Conservation (phyloP, 108 stramenopile genomes). For the Fistulifera pelliculosa region DNA sequence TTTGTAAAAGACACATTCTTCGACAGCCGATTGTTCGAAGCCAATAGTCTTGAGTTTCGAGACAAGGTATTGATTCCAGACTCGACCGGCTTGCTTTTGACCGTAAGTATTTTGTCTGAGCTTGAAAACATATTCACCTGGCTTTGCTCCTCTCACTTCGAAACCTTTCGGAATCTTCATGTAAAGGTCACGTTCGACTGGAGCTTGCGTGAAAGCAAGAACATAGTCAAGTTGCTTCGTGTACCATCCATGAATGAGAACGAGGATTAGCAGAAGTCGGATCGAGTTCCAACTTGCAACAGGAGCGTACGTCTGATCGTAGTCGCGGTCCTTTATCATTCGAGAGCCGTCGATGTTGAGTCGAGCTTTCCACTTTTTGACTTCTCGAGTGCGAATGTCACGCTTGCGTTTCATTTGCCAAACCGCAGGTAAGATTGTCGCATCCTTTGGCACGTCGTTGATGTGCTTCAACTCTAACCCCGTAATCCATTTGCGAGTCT, state of each 20-base stretch:
- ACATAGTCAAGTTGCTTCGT: conserved; percentile 38
- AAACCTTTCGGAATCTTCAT: conserved; percentile 42
- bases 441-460: conserved; percentile 15
- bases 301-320: conserved; percentile 39
- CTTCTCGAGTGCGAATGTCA: conserved; percentile 20
- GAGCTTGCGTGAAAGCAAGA: conserved; percentile 35
- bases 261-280: conserved; percentile 17
- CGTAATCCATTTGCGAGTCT: background rate
- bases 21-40: conserved; percentile 25
- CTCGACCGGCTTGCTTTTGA: conserved; percentile 25
- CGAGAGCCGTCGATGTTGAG: conserved; percentile 25
- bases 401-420: conserved; percentile 45
- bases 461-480: conserved; percentile 11
- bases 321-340: conserved; percentile 20
- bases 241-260: conserved; percentile 18
- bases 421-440: conserved; percentile 27
- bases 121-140: conserved; percentile 25
- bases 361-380: conserved; percentile 23
- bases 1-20: conserved; percentile 45
- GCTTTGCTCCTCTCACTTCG: conserved; percentile 6
- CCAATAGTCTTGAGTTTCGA: conserved; percentile 13
- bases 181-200: conserved; percentile 22
- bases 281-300: conserved; percentile 34
- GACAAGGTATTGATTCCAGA: conserved; percentile 29
- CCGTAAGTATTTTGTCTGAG: conserved; percentile 30